Evolutionary conservation across 2,329 filamentous ascomycete genomes (phyloP).

Genomic region (Claviceps sp.): DNA sequence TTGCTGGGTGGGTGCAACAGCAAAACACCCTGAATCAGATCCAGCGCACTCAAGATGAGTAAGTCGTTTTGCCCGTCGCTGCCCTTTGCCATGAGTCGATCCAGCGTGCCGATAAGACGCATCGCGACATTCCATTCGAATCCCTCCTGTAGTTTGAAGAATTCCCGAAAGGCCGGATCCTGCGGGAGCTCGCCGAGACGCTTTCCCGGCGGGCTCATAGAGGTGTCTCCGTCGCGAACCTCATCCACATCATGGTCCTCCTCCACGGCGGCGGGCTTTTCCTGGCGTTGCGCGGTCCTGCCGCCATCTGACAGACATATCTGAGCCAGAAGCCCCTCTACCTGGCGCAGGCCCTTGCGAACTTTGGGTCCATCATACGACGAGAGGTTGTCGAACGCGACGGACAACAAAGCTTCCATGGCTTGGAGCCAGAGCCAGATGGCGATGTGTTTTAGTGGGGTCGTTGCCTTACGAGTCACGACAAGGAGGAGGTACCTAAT

Average conservation of each 20-base stretch:
- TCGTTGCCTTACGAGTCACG: too few relatives aligned
- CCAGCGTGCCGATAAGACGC: conserved; percentile 72
- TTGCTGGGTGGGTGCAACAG: conserved; percentile 85
- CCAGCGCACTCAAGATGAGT: conserved; percentile 75
- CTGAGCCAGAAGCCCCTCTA: conserved; percentile 85
- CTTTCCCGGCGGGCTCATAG: conserved; percentile 35
- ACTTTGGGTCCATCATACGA: conserved; percentile 84
- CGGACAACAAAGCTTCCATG: conserved; percentile 86
- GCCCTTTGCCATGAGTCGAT: conserved; percentile 71
- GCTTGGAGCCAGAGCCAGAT: conserved; percentile 8
- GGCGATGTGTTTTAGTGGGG: background rate
- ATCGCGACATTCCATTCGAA: conserved; percentile 97
- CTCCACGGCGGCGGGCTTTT: background rate
- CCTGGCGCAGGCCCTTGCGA: conserved; percentile 83
- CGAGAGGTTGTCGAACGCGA: conserved; percentile 92
- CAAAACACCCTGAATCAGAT: conserved; percentile 77
- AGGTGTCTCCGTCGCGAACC: conserved; percentile 2
- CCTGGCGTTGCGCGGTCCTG: conserved; percentile 4
- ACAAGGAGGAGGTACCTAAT: too few relatives aligned
- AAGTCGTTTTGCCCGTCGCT: conserved; percentile 75
- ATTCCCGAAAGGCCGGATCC: conserved; percentile 86
- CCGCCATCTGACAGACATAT: conserved; percentile 60
- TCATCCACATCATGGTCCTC: background rate
- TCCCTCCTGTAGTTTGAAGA: conserved; percentile 91
- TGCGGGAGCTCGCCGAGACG: conserved; percentile 55